These are phyloP conservation scores for Solanum microdontum DNA, from an alignment of 257 asterid species.

Conservation along the genomic window DNA sequence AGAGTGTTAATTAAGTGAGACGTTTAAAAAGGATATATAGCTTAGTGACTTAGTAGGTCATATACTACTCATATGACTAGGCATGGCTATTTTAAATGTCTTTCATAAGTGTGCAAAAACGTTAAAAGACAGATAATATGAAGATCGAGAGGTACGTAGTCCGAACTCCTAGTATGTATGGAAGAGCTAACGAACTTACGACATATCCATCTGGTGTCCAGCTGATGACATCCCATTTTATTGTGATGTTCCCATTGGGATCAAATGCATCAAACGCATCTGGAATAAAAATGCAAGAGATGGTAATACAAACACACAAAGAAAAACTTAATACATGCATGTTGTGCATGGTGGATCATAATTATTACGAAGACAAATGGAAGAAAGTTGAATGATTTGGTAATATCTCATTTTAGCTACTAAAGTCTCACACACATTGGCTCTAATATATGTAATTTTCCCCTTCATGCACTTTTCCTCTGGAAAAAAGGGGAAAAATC, in stretches of 20 bases:
- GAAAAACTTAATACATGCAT: background rate
- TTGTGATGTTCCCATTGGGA: slow-evolving; percentile 52
- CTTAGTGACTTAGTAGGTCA: background rate
- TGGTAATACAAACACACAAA: background rate
- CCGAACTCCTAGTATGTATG: too few species aligned
- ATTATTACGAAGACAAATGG: background rate
- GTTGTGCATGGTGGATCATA: background rate
- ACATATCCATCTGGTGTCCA: slow-evolving; percentile 65
- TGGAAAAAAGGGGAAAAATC: background rate
- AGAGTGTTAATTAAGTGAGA: background rate
- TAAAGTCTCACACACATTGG: background rate
- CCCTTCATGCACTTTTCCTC: background rate
- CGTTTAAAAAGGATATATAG: background rate
- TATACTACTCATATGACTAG: too few species aligned
- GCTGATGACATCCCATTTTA: slow-evolving; percentile 46
- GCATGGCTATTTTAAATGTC: too few species aligned
- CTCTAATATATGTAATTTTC: background rate
- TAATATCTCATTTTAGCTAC: background rate
- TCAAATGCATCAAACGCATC: slow-evolving; percentile 55
- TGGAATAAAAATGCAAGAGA: slow-evolving; percentile 2
- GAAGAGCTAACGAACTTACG: slow-evolving; percentile 16
- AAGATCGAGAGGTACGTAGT: too few species aligned
- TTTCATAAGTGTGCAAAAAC: too few species aligned
- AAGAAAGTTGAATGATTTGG: too few species aligned
- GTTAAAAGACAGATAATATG: too few species aligned